Evolutionary conservation across 768 basidiomycete genomes (phyloP), one percentile per base, ranked within the genome.

Genomic region (Rhizopogon roseolus): DNA sequence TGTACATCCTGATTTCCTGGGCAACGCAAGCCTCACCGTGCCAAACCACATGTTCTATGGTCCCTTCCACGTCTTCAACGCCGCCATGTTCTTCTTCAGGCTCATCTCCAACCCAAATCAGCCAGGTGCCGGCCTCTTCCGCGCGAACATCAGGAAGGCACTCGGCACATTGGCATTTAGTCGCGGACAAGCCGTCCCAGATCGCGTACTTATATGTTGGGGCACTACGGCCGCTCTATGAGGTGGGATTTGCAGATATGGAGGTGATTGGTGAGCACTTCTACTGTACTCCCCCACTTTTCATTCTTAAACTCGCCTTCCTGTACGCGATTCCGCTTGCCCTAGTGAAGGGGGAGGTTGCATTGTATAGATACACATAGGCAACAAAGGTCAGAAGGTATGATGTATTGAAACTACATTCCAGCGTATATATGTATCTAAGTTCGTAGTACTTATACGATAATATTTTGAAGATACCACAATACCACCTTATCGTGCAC

Each of bases 11-110:
- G 89, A 90, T 64, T 87, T 88, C 66, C 73, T 89, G 32, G 80
- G 81, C 37, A 88, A 83, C 51, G 78, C 81, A 13, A 78, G 85
- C 16, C 71, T 85, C 55, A 81, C 86, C 8, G 86, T 90, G 6
- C 88, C 88, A 34, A 88, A 87, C 3, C 90, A 93, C 68, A 84
- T 92, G 80, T 84, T 82, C 60, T 90, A 88, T 84, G 85, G 85
- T 4, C 87, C 89, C 0, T 88, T 87, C 71, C 89, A 93, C 63
- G 82, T 86, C 60, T 92, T 92, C 73, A 85, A 85, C 46, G 88
- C 90, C 17, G 88, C 88, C 46, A 90, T 92, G 85, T 92, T 92
- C 71, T 90, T 92, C 78, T 91, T 91, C 72, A 89, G 91, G 62
- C 78, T 92, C 46, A 85, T 91, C 61, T 80, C 84, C 36, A 85